Percentiles rank a stretch among this genome's conserved stretches.
Evolutionary conservation across 2,329 filamentous ascomycete species (phyloP).

Genomic region (Aspergillus hortae): DNA sequence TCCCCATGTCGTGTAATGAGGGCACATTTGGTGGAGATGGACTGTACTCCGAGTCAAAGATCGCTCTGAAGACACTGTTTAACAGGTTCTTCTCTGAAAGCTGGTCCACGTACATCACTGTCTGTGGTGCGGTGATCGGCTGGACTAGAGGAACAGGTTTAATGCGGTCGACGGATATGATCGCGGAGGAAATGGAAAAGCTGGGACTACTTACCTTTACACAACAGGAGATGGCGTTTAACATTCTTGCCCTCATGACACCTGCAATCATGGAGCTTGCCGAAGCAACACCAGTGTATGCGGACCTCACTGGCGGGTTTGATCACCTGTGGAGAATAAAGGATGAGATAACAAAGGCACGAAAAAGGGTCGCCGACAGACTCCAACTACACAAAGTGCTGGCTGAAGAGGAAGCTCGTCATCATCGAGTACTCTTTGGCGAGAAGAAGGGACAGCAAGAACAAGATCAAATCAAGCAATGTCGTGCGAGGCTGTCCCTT

Average conservation of each 20-base stretch:
- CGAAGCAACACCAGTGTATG: conserved; percentile 34
- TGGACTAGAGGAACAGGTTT: conserved; percentile 46
- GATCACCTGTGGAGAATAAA: conserved; percentile 26
- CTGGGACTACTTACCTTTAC: conserved; percentile 40
- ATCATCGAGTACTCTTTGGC: conserved; percentile 4
- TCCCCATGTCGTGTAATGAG: conserved; percentile 46
- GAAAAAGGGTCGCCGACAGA: conserved; percentile 15
- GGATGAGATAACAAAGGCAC: conserved; percentile 17
- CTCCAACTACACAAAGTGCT: conserved; percentile 21
- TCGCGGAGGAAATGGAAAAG: conserved; percentile 38
- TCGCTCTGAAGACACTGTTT: conserved; percentile 28
- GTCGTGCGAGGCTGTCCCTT: conserved; percentile 9
- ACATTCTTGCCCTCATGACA: conserved; percentile 36
- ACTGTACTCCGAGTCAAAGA: conserved; percentile 45
- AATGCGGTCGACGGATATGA: conserved; percentile 42
- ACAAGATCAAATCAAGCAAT: background rate
- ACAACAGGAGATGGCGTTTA: conserved; percentile 40
- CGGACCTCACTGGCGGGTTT: conserved; percentile 40
- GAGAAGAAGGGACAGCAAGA: background rate
- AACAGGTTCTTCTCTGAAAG: conserved; percentile 17
- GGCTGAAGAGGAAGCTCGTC: conserved; percentile 15
- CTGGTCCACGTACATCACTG: conserved; percentile 30
- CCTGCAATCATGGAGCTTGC: conserved; percentile 27
- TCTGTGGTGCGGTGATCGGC: conserved; percentile 44
- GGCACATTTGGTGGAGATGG: conserved; percentile 44